Evolutionary conservation across 2,329 filamentous ascomycete genomes (phyloP).

Genomic region (Pseudogymnoascus sp.): DNA sequence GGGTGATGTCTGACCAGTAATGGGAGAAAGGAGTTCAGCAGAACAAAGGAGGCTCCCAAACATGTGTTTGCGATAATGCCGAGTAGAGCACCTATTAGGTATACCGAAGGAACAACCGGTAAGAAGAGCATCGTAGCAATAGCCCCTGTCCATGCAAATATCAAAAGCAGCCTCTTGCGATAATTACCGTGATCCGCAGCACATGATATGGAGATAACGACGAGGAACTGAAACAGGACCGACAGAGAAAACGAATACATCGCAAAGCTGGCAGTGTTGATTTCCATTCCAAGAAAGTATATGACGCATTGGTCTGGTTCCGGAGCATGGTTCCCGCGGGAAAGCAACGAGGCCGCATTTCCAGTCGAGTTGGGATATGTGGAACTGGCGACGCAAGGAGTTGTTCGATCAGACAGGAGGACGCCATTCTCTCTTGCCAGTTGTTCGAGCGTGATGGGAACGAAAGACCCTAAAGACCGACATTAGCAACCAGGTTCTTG

Average conservation of each 20-base stretch:
- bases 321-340: not conserved
- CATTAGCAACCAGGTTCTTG: conserved; percentile 15
- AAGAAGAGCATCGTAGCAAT: conserved; percentile 83
- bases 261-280: conserved; percentile 94
- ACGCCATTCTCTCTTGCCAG: conserved; percentile 88
- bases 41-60: conserved; percentile 89
- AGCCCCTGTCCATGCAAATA: conserved; percentile 77
- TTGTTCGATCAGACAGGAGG: conserved; percentile 65
- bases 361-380: conserved; percentile 20
- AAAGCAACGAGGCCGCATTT: conserved; percentile 15
- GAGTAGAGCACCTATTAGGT: conserved; percentile 71
- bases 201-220: conserved; percentile 94
- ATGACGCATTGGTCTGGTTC: conserved; percentile 62
- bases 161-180: conserved; percentile 77
- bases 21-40: conserved; percentile 91
- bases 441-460: conserved; percentile 90
- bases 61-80: conserved; percentile 89
- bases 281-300: conserved; percentile 68
- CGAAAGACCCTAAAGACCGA: conserved; percentile 64
- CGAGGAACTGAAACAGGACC: conserved; percentile 76
- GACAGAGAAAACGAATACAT: conserved; percentile 98
- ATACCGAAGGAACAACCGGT: conserved; percentile 63
- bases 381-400: conserved; percentile 63
- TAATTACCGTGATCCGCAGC: conserved; percentile 91
- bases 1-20: conserved; percentile 80